Evolutionary conservation across 2,329 filamentous ascomycete species (phyloP), one percentile per base, ranked within the genome.

Genomic region (Alternaria atra): DNA sequence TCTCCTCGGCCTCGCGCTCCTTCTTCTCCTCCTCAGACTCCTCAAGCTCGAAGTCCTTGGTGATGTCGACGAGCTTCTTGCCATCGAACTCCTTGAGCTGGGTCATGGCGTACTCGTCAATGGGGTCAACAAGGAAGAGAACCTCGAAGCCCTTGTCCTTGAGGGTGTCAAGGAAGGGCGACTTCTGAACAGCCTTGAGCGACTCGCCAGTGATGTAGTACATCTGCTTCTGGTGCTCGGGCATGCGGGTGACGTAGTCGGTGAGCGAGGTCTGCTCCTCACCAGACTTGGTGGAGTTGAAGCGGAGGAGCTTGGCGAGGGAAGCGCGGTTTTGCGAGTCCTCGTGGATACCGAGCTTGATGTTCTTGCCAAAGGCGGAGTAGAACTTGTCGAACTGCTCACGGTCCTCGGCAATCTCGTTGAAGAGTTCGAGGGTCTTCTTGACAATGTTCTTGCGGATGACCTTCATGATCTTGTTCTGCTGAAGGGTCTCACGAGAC

Each of bases 391-490:
- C 95, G 82, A 99, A 99, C 84, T 97, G 92, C 90, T 99, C 95
- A 85, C 97, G 97, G 85, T 99, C 95, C 88, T 99, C 95, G 61
- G 95, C 90, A 69, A 99, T 99, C 88, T 99, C 95, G 78, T 90
- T 89, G 91, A 99, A 99, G 82, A 99, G 93, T 88, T 99, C 95
- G 71, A 99, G 93, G 70, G 93, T 92, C 92, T 99, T 99, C 94
- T 98, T 99, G 88, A 99, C 94, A 71, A 99, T 97, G 91, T 99
- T 99, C 93, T 99, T 99, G 90, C 96, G 97, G 89, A 98, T 98
- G 83, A 98, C 95, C 91, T 98, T 98, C 95, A 98, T 98, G 88
- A 99, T 99, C 93, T 98, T 98, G 92, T 98, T 99, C 89, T 98
- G 95, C 86, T 99, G 95, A 52, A 99, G 93, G 60, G 94, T 98